Evolutionary conservation across 1,284 basidiomycete species (phyloP), one percentile per base, ranked within the genome.

Genomic region (Chalciporus piperatoides): DNA sequence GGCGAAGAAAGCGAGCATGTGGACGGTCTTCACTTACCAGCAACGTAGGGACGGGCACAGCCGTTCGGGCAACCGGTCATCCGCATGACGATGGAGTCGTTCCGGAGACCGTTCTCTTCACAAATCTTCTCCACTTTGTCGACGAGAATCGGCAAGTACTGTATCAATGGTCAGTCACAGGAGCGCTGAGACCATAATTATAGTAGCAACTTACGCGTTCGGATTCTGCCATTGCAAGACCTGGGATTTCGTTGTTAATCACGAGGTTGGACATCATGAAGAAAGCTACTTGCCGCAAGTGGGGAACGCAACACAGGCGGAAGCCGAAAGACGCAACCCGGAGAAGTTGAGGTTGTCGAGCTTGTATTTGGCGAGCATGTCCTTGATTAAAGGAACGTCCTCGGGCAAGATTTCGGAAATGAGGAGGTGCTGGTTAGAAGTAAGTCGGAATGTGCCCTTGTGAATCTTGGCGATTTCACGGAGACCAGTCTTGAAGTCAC

Each of bases 41-140:
- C 96, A 48, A 96, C 75, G 73, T 96, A 98, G n/a, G 96, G 95
- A 53, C 95, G 79, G 9, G 92, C 90, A 66, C 93, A 95, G 47
- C 92, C 93, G 65, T 96, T 96, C 10, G 93, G 93, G 66, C 93
- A 96, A 36, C 93, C 92, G 14, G 92, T 95, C 96, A 98, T 98
- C 52, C 96, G 84, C 92, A 98, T 97, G 50, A 97, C 85, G 57
- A 98, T 95, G 2, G 91, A 87, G 68, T 97, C 94, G 65, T 94
- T 89, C 47, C 92, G 81, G 41, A 99, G 76, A 23, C 96, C 96
- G 59, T 86, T 89, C 65, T 93, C 89, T 67, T 98, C 94, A 64
- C 92, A 92, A 27, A 98, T 88, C 70, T 85, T 84, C 75, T 99
- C 97, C 23, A 99, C 86, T 74, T 98, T 98, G 74, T 92, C 90